Base-by-base conservation (phyloP, 2,329 filamentous ascomycete genomes). In the Chaetomium olivaceum region DNA sequence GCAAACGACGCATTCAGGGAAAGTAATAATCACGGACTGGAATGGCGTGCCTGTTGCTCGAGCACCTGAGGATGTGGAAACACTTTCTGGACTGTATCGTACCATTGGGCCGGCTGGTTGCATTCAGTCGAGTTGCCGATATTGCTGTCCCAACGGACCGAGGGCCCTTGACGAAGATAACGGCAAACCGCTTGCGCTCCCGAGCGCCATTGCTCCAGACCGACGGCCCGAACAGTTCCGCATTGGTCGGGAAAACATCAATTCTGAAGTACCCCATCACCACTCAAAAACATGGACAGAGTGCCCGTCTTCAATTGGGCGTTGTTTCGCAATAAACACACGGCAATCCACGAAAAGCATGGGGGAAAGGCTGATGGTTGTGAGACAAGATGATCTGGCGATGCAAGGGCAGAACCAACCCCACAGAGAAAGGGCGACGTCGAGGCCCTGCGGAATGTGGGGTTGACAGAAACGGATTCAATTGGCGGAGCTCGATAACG, bases 91-190 rank as follows among this genome's bases (percentile, higher is more conserved):
- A 6, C 46, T 25, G 21, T 43, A 21, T n/a, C 43, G 23, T 25
- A 19, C 52, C 14, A 58, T 31, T 51, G 33, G 56, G 23, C 50
- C 50, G 60, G 50, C 43, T 62, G 63, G 36, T 46, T 36, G 27
- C 60, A 46, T 61, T 36, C 39, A 58, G 39, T 64, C 31, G 43
- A 54, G 58, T 52, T 62, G 46, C 58, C 63, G 52, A 68, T 66
- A 63, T 68, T 68, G 58, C 55, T 68, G 52, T 46, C 33, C 39
- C 51, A 51, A 33, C 21, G 48, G 39, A 52, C 58, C 29, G 16
- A 21, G 4, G 46, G 7, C 21, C 58, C 7, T 29, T 7, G n/a
- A 8, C 11, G 23, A 54, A 36, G 25, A 55, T 27, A 29, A 56
- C 33, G 19, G 50, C 25, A 60, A 51, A 36, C 25, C 19, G 7